phyloP scores from a whole-genome alignment of 257 asterid species.

The Gentiana dahurica region DNA sequence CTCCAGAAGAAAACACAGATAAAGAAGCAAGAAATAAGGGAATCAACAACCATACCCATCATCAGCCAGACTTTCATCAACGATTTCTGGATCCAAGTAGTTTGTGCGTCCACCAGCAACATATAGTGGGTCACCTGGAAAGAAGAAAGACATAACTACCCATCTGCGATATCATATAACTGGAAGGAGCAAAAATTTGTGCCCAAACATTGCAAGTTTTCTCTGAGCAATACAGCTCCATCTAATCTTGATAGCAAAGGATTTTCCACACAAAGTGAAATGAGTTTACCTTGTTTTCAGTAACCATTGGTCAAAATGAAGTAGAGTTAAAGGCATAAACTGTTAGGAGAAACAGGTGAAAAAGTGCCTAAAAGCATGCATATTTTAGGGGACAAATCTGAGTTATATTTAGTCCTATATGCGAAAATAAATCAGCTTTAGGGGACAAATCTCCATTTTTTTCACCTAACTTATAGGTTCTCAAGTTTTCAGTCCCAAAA shows the following conservation, averaged over 20 bases:
- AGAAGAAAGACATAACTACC: conserved; percentile 10
- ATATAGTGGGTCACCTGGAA: conserved; percentile 90
- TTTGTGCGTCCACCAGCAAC: conserved; percentile 63
- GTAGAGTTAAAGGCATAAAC: too few species aligned
- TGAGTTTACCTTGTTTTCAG: not conserved
- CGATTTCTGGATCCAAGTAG: conserved; percentile 29
- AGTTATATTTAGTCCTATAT: too few species aligned
- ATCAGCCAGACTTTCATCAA: conserved; percentile 52
- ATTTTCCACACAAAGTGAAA: not conserved
- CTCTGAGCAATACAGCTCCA: not conserved
- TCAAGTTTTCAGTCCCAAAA: too few species aligned
- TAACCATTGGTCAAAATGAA: too few species aligned
- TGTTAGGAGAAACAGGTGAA: too few species aligned
- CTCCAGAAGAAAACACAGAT: too few species aligned
- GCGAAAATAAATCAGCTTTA: too few species aligned
- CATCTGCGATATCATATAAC: not conserved
- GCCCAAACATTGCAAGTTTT: not conserved
- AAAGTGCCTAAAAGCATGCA: too few species aligned
- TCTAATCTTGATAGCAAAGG: not conserved
- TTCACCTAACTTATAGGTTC: too few species aligned
- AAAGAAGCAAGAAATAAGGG: too few species aligned
- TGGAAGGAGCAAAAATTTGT: not conserved
- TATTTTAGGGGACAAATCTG: too few species aligned
- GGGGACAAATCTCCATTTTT: too few species aligned
- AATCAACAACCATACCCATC: conserved; percentile 52